These are phyloP conservation scores for Aspergillus funiculosus DNA, from an alignment of 495 filamentous ascomycete species.

Conservation along the genomic window DNA sequence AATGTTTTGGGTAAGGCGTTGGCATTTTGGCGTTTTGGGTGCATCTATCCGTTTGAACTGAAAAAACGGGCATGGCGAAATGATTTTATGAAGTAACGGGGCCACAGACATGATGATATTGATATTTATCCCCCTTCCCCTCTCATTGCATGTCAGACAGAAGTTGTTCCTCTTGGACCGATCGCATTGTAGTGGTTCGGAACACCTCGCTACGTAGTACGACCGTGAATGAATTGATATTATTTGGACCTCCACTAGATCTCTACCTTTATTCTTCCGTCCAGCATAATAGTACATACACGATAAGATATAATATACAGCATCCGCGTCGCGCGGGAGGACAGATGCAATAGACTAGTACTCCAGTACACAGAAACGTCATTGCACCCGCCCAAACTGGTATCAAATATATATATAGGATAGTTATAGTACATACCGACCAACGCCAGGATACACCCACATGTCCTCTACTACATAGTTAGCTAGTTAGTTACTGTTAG, in stretches of 20 bases:
- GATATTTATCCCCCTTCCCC: conserved; percentile 11
- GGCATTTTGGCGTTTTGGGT: conserved; percentile 34
- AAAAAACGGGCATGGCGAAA: conserved; percentile 32
- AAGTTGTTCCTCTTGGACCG: conserved; percentile 11
- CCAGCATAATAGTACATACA: neutral
- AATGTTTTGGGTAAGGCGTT: conserved; percentile 31
- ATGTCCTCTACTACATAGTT: neutral
- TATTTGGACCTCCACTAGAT: neutral
- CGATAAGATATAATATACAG: conserved; percentile 8
- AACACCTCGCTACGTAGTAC: conserved; percentile 2
- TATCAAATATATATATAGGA: too few relatives aligned
- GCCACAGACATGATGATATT: conserved; percentile 18
- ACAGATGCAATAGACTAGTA: neutral
- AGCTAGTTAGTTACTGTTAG: neutral
- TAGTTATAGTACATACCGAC: too few relatives aligned
- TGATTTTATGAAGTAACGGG: conserved; percentile 38
- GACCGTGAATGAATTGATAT: conserved; percentile 18
- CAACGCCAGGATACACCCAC: too few relatives aligned
- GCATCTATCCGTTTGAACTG: conserved; percentile 26
- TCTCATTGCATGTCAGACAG: conserved; percentile 16
- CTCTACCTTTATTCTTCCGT: neutral
- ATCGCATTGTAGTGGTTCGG: conserved; percentile 11
- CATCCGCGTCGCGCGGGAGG: neutral
- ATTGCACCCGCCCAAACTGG: too few relatives aligned
- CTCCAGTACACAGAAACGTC: neutral